phyloP scores from a whole-genome alignment of 768 basidiomycete genomes.

The Termitomyces sp. region DNA sequence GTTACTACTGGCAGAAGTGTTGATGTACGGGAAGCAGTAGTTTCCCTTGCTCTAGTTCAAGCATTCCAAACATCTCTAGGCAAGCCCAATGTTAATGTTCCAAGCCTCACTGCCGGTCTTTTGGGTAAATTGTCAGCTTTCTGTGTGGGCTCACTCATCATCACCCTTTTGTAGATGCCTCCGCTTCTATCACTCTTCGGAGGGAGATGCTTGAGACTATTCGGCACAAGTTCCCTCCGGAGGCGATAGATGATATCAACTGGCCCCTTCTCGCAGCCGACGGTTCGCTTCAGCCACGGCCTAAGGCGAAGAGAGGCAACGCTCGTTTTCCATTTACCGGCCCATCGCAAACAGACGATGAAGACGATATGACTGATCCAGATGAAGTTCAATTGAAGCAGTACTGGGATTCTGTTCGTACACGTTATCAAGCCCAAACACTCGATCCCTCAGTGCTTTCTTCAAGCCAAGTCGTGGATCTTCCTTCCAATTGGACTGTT shows the following conservation, averaged over 20 bases:
- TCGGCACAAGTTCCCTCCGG: slow-evolving; percentile 57
- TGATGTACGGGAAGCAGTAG: slow-evolving; percentile 69
- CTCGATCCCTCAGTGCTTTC: slow-evolving; percentile 41
- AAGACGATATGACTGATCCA: slow-evolving; percentile 28
- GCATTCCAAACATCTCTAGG: slow-evolving; percentile 84
- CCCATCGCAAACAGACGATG: slow-evolving; percentile 34
- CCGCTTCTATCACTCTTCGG: slow-evolving; percentile 72
- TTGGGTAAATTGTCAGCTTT: slow-evolving; percentile 43
- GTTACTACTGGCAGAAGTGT: slow-evolving; percentile 59
- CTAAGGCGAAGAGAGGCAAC: slow-evolving; percentile 13
- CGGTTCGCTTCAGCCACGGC: slow-evolving; percentile 35
- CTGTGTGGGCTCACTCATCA: neutral
- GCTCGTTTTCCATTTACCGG: slow-evolving; percentile 14
- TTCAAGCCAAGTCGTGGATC: slow-evolving; percentile 32
- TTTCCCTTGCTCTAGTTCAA: slow-evolving; percentile 67
- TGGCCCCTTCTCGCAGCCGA: slow-evolving; percentile 63
- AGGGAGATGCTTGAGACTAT: slow-evolving; percentile 87
- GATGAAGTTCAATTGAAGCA: slow-evolving; percentile 32
- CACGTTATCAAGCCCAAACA: slow-evolving; percentile 47
- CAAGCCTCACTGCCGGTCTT: slow-evolving; percentile 57
- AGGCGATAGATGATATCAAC: slow-evolving; percentile 56
- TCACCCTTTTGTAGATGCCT: slow-evolving; percentile 49
- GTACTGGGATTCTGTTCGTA: slow-evolving; percentile 63
- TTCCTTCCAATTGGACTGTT: slow-evolving; percentile 81
- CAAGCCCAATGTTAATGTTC: slow-evolving; percentile 42